Percentiles rank a stretch among this genome's conserved stretches.
These are phyloP conservation scores for Suhomyces wounanorum DNA, from an alignment of 1,139 yeast species.

Conservation along the genomic window DNA sequence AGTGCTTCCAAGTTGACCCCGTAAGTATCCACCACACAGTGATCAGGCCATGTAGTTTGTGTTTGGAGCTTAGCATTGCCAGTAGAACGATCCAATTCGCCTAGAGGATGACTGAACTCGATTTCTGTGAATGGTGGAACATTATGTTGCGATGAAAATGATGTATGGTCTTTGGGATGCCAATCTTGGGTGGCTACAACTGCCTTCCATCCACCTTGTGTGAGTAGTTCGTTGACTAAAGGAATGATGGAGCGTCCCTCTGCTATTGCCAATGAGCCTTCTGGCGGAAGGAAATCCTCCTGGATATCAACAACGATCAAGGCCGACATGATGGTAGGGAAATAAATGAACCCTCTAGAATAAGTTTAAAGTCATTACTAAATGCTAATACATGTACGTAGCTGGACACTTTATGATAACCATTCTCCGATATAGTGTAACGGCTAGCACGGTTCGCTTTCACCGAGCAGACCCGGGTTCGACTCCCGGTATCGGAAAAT, in stretches of 20 bases:
- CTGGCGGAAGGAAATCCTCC: constrained; percentile 78
- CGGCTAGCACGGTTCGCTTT: constrained; percentile 85
- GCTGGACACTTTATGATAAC: background rate
- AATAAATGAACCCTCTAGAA: too few species aligned
- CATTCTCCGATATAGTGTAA: constrained; percentile 69
- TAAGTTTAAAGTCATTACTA: too few species aligned
- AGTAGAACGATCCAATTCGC: constrained; percentile 28
- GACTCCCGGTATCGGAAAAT: constrained; percentile 64
- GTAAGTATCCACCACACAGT: constrained; percentile 69
- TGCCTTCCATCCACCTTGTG: constrained; percentile 54
- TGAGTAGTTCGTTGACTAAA: constrained; percentile 46
- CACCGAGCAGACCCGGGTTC: constrained; percentile 85
- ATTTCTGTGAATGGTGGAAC: constrained; percentile 54
- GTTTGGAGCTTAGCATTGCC: constrained; percentile 24
- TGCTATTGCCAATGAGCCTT: constrained; percentile 73
- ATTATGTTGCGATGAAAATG: constrained; percentile 74
- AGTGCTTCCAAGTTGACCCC: constrained; percentile 68
- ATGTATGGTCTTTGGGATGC: constrained; percentile 79
- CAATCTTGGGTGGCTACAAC: constrained; percentile 82
- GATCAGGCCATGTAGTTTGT: constrained; percentile 85
- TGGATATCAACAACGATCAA: constrained; percentile 78
- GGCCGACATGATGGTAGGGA: constrained; percentile 36
- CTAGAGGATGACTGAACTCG: constrained; percentile 55
- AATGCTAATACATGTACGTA: background rate
- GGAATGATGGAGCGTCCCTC: constrained; percentile 64